Conservation (phyloP, 2,329 filamentous ascomycete species). For the Fusarium sp. region DNA sequence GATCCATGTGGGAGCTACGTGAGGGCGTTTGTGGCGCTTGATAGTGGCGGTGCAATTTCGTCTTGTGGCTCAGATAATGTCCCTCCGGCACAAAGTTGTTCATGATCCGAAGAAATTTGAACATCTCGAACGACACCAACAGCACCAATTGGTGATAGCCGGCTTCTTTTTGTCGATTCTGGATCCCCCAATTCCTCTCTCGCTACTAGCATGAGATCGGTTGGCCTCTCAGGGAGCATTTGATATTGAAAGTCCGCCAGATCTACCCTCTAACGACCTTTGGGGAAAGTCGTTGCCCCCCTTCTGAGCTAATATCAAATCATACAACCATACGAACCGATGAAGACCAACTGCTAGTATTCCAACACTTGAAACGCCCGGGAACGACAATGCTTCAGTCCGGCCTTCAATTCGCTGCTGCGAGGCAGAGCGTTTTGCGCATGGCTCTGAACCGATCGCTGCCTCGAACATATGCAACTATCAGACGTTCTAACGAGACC, state of each 20-base stretch:
- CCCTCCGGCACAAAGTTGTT: slow-evolving; percentile 43
- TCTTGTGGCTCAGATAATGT: slow-evolving; percentile 5
- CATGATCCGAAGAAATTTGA: slow-evolving; percentile 47
- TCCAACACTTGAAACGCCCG: neutral
- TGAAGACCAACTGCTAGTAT: slow-evolving; percentile 25
- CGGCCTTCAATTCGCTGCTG: slow-evolving; percentile 46
- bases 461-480: slow-evolving; percentile 50
- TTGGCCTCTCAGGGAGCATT: slow-evolving; percentile 15
- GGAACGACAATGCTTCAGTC: slow-evolving; percentile 48
- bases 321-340: slow-evolving; percentile 18
- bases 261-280: slow-evolving; percentile 14
- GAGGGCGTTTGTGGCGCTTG: slow-evolving; percentile 6
- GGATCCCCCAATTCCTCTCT: slow-evolving; percentile 17
- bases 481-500: slow-evolving; percentile 34
- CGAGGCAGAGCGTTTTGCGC: slow-evolving; percentile 46
- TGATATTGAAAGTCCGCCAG: slow-evolving; percentile 15
- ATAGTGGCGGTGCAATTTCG: slow-evolving; percentile 35
- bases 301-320: slow-evolving; percentile 31
- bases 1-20: slow-evolving; percentile 38
- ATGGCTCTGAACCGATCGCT: slow-evolving; percentile 45
- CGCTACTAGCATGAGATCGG: slow-evolving; percentile 10
- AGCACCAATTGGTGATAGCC: slow-evolving; percentile 31
- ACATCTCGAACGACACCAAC: slow-evolving; percentile 31
- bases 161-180: slow-evolving; percentile 31
- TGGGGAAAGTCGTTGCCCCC: slow-evolving; percentile 22